A percentile compares a stretch with the other conserved stretches of the same genome.
phyloP scores from a whole-genome alignment of 1,284 basidiomycete genomes.

The Gastroboletus turbinatus region DNA sequence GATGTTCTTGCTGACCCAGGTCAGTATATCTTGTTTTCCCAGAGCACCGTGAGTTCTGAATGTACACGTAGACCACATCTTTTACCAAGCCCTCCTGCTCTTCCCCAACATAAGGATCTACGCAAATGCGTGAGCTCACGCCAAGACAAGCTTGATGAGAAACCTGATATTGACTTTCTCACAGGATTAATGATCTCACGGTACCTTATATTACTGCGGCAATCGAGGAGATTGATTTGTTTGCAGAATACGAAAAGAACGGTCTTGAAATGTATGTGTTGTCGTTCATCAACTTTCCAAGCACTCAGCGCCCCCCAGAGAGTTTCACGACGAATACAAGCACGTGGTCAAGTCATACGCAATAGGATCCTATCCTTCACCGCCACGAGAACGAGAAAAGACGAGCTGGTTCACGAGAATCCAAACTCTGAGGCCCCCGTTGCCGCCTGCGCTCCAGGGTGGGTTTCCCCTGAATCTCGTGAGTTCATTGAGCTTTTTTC shows the following conservation, averaged over 20 bases:
- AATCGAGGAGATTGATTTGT: conserved; percentile 71
- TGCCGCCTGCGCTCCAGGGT: conserved; percentile 67
- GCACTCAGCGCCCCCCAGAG: conserved; percentile 38
- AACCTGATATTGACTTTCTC: conserved; percentile 12
- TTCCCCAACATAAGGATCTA: conserved; percentile 80
- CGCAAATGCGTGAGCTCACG: conserved; percentile 70
- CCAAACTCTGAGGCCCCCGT: conserved; percentile 35
- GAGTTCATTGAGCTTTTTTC: conserved; percentile 29
- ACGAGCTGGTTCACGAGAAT: conserved; percentile 45
- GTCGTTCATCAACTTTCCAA: not conserved
- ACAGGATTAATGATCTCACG: conserved; percentile 69
- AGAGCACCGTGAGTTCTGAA: conserved; percentile 10
- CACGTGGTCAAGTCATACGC: conserved; percentile 54
- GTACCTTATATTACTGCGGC: conserved; percentile 82
- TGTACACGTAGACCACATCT: conserved; percentile 56
- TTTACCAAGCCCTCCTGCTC: conserved; percentile 69
- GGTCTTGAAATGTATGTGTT: conserved; percentile 61
- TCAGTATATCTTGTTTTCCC: conserved; percentile 33
- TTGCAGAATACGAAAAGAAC: conserved; percentile 54
- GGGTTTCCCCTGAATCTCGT: conserved; percentile 76
- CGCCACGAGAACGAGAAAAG: conserved; percentile 8
- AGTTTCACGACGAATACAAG: conserved; percentile 54
- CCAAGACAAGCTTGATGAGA: not conserved
- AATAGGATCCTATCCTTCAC: conserved; percentile 37
- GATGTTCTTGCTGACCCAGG: conserved; percentile 87